phyloP scores from a whole-genome alignment of 2,329 filamentous ascomycete genomes.

The Nannizzia gypsea region DNA sequence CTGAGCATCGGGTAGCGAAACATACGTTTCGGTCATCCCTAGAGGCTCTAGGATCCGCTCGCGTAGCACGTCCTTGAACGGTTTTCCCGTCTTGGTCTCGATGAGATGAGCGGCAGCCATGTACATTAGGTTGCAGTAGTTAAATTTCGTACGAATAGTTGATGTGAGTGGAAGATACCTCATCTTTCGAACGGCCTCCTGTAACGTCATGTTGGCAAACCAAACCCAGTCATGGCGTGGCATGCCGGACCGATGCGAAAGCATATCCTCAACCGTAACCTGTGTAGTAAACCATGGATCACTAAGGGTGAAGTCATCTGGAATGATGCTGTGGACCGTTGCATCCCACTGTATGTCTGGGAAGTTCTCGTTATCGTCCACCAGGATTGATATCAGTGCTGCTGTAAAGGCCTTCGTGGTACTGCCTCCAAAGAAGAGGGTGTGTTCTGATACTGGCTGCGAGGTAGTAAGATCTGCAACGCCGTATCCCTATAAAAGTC shows the following conservation, averaged over 20 bases:
- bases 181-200: constrained; percentile 31
- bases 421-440: constrained; percentile 44
- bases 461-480: constrained; percentile 25
- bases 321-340: constrained; percentile 12
- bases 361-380: constrained; percentile 19
- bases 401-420: constrained; percentile 45
- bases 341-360: constrained; percentile 16
- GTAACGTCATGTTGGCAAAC: constrained; percentile 20
- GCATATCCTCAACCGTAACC: constrained; percentile 24
- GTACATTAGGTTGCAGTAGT: constrained; percentile 46
- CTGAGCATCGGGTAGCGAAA: constrained; percentile 26
- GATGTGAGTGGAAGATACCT: constrained; percentile 34
- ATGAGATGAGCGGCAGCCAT: constrained; percentile 37
- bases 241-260: constrained; percentile 28
- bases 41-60: constrained; percentile 31
- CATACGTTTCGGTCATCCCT: constrained; percentile 31
- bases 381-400: constrained; percentile 38
- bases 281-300: constrained; percentile 20
- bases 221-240: constrained; percentile 18
- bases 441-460: constrained; percentile 33
- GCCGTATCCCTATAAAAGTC: constrained; percentile 29
- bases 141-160: constrained; percentile 32
- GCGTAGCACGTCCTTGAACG: constrained; percentile 24
- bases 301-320: constrained; percentile 24
- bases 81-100: constrained; percentile 31